Evolutionary conservation across 176 grass and related monocot species (phyloP), one percentile per base, ranked within the genome.

Genomic region (Oryza meyeriana): DNA sequence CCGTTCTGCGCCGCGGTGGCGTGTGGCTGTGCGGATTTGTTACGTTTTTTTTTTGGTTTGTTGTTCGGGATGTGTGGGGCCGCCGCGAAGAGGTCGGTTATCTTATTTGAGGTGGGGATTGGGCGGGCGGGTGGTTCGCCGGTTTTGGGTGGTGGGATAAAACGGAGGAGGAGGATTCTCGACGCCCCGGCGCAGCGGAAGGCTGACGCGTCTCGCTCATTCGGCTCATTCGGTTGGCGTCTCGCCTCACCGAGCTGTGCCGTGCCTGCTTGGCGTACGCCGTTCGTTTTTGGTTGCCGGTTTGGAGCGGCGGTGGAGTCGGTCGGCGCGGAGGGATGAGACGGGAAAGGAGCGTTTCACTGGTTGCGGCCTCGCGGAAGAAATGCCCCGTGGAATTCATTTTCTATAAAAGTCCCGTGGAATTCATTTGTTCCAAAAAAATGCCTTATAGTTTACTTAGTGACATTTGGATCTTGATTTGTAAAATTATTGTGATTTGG

Each of bases 101-200:
- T n/a, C n/a, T n/a, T 88, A 74, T 74, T 62, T 84, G 69, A 84
- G 86, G 81, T 9, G 52, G 50, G 81, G 70, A 79, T 75, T 48
- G 66, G 45, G 40, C 75, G 20, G 50, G 61, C 27, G 50, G 64
- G 22, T 33, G 40, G 67, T 52, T 80, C 40, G 85, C 79, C 74
- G 55, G 79, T 39, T 88, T 83, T 65, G 69, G 69, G 57, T 63
- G 12, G 69, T 33, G 31, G 69, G 61, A 31, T 71, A 31, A 81
- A 71, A 12, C 20, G 64, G 74, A 74, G 63, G 50, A 80, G 55
- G 55, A 59, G 52, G 52, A 24, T 59, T 71, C 82, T 64, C 25
- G 52, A 81, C 52, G 71, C 22, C 8, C 66, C 30, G 64, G 64
- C 17, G 44, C 13, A 22, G 33, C 1, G 48, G 27, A 27, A 22